Conservation (phyloP, 2,329 filamentous ascomycete genomes). For the Xylariales sp. region DNA sequence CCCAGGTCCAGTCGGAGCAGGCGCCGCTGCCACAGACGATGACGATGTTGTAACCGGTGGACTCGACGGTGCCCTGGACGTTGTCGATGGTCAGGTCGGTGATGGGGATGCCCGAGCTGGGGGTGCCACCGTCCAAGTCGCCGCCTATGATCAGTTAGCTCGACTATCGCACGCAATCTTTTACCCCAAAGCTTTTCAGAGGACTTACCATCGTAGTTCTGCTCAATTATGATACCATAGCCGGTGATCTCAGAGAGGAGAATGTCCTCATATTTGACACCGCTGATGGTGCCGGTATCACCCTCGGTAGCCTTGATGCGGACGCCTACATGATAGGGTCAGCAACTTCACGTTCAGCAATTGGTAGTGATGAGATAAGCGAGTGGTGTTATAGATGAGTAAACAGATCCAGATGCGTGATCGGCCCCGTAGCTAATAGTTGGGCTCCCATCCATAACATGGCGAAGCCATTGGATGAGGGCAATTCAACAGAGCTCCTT, state of each 20-base stretch:
- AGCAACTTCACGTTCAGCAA: too few relatives aligned
- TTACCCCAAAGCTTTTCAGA: too few relatives aligned
- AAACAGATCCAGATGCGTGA: too few relatives aligned
- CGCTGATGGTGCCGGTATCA: slow-evolving; percentile 36
- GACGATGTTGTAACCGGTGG: slow-evolving; percentile 37
- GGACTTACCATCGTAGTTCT: slow-evolving; percentile 45
- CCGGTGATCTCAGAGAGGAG: too few relatives aligned
- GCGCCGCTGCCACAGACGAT: slow-evolving; percentile 48
- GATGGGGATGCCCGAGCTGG: slow-evolving; percentile 48
- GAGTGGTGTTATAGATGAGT: too few relatives aligned
- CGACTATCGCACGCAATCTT: too few relatives aligned
- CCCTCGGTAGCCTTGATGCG: slow-evolving; percentile 45
- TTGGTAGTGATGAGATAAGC: too few relatives aligned
- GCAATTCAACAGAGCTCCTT: neutral
- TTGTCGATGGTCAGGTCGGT: slow-evolving; percentile 39
- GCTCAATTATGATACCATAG: slow-evolving; percentile 35
- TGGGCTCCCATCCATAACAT: too few relatives aligned
- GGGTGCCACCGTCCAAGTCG: slow-evolving; percentile 36
- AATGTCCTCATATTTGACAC: too few relatives aligned
- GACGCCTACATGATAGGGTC: too few relatives aligned
- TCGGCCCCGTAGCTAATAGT: too few relatives aligned
- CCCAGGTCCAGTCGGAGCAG: slow-evolving; percentile 51
- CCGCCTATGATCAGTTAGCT: too few relatives aligned
- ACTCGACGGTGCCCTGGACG: slow-evolving; percentile 31
- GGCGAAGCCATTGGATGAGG: slow-evolving; percentile 14